Evolutionary conservation across 2,329 filamentous ascomycete species (phyloP), one percentile per base, ranked within the genome.

Genomic region (Teratosphaeria destructans): DNA sequence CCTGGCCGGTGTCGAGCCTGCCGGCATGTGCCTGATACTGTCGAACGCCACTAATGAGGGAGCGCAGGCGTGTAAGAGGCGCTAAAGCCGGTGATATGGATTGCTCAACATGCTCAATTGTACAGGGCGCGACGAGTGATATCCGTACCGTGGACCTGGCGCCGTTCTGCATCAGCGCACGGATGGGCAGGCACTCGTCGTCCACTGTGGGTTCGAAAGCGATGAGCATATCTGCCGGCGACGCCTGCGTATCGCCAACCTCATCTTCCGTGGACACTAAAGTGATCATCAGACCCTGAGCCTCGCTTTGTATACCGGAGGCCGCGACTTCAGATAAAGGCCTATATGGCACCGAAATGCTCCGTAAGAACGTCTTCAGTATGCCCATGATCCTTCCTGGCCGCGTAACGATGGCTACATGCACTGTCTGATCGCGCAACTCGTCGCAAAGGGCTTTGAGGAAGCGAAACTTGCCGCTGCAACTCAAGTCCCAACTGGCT

Each of bases 41-140:
- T 2, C 68, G 65, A 12, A 75, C 64, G n/a, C 71, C 72, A 19
- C 70, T 71, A 1, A 78, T 56, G 2, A 76, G 68, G 3, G 74
- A 71, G 37, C 72, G 70, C 19, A 75, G 61, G 5, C 69, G 69
- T 6, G 69, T 63, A 7, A 60, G 57, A 14, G 66, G 60, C 4
- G 67, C 61, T 49, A 72, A 53, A 19, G 59, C 59, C 11, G 64
- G n/a, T 5, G 62, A 63, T 5, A 78, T 59, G 56, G 74, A 77
- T 10, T 70, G 70, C 58, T 78, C 72, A 55, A 78, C 72, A 62
- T 80, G 78, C 58, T 78, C 75, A 3, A 78, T 65, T 0, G 76
- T 71, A 43, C 70, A 66, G 1, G 76, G 74, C 35, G 77, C 72
- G 1, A 78, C 73, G 1, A 78, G 64, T 27, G 73, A 71, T 7